Percentiles rank a stretch among this genome's conserved stretches.
Evolutionary conservation across 129 eudicot genomes (phyloP).

Genomic region (Silybum marianum): DNA sequence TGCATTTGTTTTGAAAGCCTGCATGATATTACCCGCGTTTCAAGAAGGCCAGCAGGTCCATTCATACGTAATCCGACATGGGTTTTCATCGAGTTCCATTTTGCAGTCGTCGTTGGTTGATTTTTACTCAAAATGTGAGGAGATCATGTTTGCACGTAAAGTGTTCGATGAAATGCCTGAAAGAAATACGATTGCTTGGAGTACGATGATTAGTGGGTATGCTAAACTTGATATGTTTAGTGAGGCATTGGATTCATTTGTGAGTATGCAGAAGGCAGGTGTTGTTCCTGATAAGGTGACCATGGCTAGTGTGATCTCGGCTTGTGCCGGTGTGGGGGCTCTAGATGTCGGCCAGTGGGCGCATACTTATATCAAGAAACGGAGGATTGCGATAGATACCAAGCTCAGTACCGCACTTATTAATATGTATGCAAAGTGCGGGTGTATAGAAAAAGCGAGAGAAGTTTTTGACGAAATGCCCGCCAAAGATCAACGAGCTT

Average conservation of each 20-base stretch:
- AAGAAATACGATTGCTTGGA: neutral
- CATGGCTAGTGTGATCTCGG: conserved; percentile 66
- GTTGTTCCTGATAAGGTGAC: conserved; percentile 60
- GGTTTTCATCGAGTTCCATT: conserved; percentile 37
- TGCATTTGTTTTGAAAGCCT: conserved; percentile 48
- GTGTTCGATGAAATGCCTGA: conserved; percentile 2
- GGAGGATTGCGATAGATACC: conserved; percentile 39
- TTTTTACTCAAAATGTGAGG: conserved; percentile 55
- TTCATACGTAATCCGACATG: conserved; percentile 43
- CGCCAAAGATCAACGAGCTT: conserved; percentile 59
- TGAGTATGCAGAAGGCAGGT: conserved; percentile 58
- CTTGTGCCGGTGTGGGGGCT: conserved; percentile 54
- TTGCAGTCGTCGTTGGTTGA: conserved; percentile 49
- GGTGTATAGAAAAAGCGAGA: conserved; percentile 54
- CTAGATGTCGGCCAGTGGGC: conserved; percentile 67
- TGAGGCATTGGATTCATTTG: conserved; percentile 52
- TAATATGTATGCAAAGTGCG: conserved; percentile 73
- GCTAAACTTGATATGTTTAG: conserved; percentile 38
- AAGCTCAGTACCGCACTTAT: conserved; percentile 53
- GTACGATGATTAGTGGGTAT: conserved; percentile 57
- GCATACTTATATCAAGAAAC: conserved; percentile 48
- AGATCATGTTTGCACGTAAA: conserved; percentile 18
- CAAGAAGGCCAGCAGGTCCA: conserved; percentile 57
- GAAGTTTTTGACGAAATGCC: conserved; percentile 63
- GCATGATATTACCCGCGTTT: conserved; percentile 41